Base-by-base conservation (phyloP, 129 eudicot genomes). In the Artemisia annua region DNA sequence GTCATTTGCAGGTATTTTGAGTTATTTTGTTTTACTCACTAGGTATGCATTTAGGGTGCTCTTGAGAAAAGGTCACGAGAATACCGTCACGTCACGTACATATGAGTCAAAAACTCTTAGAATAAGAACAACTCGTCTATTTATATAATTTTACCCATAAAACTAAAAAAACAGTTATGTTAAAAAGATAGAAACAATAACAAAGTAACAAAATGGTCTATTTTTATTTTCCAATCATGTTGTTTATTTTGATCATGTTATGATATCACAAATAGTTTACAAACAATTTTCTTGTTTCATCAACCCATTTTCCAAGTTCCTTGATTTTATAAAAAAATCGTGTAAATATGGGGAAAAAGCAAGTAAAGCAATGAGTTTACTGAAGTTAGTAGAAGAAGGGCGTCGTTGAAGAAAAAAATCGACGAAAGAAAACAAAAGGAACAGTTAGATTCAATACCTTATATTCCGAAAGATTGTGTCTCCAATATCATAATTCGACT, bases 381-480 rank as follows among this genome's bases (percentile, higher is more conserved):
- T 87, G 28, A 79, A 61, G 75, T 18, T 81, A 66, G 88, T 68
- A 8, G 81, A 81, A 73, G 81, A 87, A 76, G 84, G 30, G 79
- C 81, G 16, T 20, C 43, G 4, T 69, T 66, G 30, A 85, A 70
- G 83, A 75, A 71, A 78, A 60, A 78, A 76, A 66, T 63, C 19
- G 85, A 81, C 1, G 84, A 84, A 59, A 66, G 59, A 53, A 79
- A 70, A 54, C 70, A 28, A 49, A 83, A 84, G 69, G 80, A 72
- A 32, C 67, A 15, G 32, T 39, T 70, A 39, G 65, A 67, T 81
- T 78, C 67, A 7, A 67, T 81, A 50, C 83, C 84, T 53, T 73
- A 81, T 71, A 65, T 85, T 57, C 82, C 89, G 0, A 70, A 85
- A 44, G 87, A 85, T 32, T 87, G 89, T 67, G 65, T 85, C 52